Percentiles rank a stretch among this genome's conserved stretches.
phyloP scores from a whole-genome alignment of 129 eudicot species.

The Artemisia annua region DNA sequence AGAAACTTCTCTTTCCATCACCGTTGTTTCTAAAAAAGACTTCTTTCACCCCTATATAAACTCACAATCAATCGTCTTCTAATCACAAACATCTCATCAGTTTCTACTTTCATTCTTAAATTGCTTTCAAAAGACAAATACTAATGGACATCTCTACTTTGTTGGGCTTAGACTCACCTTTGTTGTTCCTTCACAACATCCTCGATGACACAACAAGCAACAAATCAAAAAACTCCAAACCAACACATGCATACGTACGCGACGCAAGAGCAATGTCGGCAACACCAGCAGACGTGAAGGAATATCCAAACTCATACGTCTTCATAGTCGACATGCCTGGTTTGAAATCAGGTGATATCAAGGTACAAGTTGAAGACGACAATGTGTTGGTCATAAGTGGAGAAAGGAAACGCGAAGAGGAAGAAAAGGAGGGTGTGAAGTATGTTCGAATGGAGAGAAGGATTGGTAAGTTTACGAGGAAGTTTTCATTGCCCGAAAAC shows the following conservation, averaged over 20 bases:
- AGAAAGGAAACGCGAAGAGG: constrained; percentile 33
- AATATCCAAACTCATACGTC: not conserved
- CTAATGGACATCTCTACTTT: not conserved
- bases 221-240: not conserved
- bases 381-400: constrained; percentile 6
- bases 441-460: constrained; percentile 41
- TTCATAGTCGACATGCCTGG: constrained; percentile 12
- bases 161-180: not conserved
- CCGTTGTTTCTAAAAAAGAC: not conserved
- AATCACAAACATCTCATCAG: too few relatives aligned
- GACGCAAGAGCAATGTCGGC: constrained; percentile 17
- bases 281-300: constrained; percentile 9
- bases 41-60: not conserved
- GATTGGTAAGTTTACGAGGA: constrained; percentile 32
- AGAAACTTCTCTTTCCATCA: too few relatives aligned
- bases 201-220: not conserved
- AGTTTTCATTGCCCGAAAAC: constrained; percentile 30
- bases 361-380: not conserved
- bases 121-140: not conserved
- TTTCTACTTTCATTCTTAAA: not conserved
- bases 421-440: constrained; percentile 32
- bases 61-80: not conserved
- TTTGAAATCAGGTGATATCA: not conserved
- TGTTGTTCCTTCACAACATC: not conserved
- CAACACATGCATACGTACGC: not conserved